Conservation (phyloP, 1,284 basidiomycete genomes). For the Moniliophthora roreri region DNA sequence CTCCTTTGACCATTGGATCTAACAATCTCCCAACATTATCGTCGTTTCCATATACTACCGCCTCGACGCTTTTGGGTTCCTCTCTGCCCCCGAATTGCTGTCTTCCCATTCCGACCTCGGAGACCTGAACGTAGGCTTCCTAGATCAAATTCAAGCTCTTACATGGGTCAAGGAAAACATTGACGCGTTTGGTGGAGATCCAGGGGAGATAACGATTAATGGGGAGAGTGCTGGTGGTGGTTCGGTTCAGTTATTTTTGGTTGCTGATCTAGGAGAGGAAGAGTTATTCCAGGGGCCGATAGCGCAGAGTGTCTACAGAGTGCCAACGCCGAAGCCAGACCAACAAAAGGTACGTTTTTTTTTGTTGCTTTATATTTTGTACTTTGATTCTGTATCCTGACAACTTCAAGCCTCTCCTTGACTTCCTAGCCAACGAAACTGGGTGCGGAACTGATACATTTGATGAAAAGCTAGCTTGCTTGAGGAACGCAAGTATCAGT, state of each 20-base stretch:
- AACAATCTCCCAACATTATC: conserved; percentile 47
- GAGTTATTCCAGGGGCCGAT: conserved; percentile 50
- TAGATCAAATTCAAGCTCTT: conserved; percentile 60
- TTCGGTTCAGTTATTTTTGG: conserved; percentile 53
- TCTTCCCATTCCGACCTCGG: conserved; percentile 32
- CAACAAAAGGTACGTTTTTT: conserved; percentile 42
- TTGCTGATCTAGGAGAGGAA: conserved; percentile 35
- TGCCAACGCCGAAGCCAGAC: conserved; percentile 44
- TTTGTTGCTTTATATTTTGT: not conserved
- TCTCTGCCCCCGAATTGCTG: conserved; percentile 41
- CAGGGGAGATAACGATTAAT: conserved; percentile 52
- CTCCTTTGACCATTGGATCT: conserved; percentile 54
- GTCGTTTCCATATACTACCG: conserved; percentile 52
- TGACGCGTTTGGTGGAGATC: conserved; percentile 61
- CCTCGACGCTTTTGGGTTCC: conserved; percentile 53
- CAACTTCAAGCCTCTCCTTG: conserved; percentile 44
- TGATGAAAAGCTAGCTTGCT: conserved; percentile 38
- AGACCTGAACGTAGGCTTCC: conserved; percentile 60
- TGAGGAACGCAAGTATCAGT: conserved; percentile 47
- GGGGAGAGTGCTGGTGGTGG: conserved; percentile 62
- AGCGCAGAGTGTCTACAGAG: conserved; percentile 55
- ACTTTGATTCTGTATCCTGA: not conserved
- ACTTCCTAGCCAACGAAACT: conserved; percentile 44
- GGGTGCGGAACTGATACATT: conserved; percentile 42
- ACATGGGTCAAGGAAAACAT: conserved; percentile 65